These are phyloP conservation scores for Yueomyces sinensis DNA, from an alignment of 805 yeast species.

Conservation along the genomic window DNA sequence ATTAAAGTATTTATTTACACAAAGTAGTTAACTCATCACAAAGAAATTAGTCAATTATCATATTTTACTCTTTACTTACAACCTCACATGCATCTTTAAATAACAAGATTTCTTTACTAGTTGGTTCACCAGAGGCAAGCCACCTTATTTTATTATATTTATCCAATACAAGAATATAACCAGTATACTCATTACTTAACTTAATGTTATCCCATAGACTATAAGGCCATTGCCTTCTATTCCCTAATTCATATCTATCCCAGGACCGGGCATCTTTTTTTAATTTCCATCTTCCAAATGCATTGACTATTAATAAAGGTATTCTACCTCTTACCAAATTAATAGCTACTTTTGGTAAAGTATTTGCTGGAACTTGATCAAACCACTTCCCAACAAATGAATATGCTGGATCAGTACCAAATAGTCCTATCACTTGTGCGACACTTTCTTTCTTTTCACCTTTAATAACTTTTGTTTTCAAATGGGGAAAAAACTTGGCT, in stretches of 20 bases:
- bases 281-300: not conserved
- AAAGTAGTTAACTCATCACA: too few species aligned
- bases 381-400: not conserved
- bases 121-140: conserved; percentile 80
- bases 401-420: not conserved
- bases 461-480: conserved; percentile 20
- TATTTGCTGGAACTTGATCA: not conserved
- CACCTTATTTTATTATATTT: conserved; percentile 65
- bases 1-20: too few species aligned
- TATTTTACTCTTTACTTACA: not conserved
- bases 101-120: conserved; percentile 45
- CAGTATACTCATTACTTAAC: conserved; percentile 67
- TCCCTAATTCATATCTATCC: conserved; percentile 34
- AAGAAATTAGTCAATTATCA: too few species aligned
- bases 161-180: conserved; percentile 74
- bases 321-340: not conserved
- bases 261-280: not conserved
- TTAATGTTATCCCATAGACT: conserved; percentile 44
- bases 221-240: conserved; percentile 44
- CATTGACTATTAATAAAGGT: not conserved
- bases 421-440: not conserved
- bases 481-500: conserved; percentile 73
- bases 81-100: conserved; percentile 1
- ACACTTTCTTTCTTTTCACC: not conserved
- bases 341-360: not conserved